Evolutionary conservation across 2,329 filamentous ascomycete genomes (phyloP).

Genomic region (Fusarium anthophilum): DNA sequence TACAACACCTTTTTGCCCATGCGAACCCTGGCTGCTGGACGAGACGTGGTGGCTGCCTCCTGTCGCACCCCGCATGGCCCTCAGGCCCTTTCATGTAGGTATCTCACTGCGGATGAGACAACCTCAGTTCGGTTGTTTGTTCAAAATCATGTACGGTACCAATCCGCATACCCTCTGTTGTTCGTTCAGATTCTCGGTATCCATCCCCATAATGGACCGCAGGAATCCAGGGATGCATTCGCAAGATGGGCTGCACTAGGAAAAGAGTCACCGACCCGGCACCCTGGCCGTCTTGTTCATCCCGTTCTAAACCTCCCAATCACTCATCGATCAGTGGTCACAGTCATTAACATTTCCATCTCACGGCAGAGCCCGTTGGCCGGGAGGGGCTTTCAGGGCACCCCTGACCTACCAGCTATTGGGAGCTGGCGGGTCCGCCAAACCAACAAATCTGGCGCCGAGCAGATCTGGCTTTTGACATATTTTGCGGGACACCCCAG

Average conservation of each 20-base stretch:
- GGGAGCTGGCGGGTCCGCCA: conserved; percentile 28
- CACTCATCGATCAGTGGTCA: conserved; percentile 27
- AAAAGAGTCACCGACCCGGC: conserved; percentile 37
- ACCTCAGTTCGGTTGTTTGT: conserved; percentile 27
- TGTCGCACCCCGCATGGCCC: conserved; percentile 32
- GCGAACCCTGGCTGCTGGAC: conserved; percentile 33
- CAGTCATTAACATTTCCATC: conserved; percentile 27
- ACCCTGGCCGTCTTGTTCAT: conserved; percentile 24
- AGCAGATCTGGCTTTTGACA: conserved; percentile 46
- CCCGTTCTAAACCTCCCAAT: conserved; percentile 22
- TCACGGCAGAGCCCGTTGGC: conserved; percentile 40
- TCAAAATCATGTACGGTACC: conserved; percentile 27
- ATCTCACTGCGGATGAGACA: conserved; percentile 40
- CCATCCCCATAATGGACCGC: conserved; percentile 26
- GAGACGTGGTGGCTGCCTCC: conserved; percentile 28
- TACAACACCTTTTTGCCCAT: conserved; percentile 31
- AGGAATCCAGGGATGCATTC: conserved; percentile 39
- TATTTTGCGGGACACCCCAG: conserved; percentile 46
- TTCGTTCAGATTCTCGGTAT: conserved; percentile 22
- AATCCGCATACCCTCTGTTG: conserved; percentile 33
- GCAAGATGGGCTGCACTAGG: conserved; percentile 50
- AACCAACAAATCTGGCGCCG: conserved; percentile 39
- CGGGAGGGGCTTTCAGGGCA: conserved; percentile 39
- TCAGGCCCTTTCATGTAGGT: conserved; percentile 33
- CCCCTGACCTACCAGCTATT: conserved; percentile 36